Base-by-base conservation (phyloP, 2,329 filamentous ascomycete species). In the Fusarium devonianum region DNA sequence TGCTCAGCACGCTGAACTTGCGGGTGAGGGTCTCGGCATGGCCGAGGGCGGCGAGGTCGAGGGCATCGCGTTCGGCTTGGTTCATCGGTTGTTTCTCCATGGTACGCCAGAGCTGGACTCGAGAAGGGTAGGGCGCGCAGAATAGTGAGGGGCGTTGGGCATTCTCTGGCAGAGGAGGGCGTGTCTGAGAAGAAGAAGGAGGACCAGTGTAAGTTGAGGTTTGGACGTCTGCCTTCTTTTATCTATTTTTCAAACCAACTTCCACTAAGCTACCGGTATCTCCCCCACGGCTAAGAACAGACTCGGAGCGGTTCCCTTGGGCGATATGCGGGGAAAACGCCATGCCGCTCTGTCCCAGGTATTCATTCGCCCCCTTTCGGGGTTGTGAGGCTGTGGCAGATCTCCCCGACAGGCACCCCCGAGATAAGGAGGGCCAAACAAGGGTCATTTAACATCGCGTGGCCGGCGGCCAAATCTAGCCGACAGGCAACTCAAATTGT, bases 1-100 rank as follows among this genome's bases (percentile, higher is more conserved):
- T 82, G 67, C 78, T 81, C 73, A 74, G 74, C 4, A 75, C 67
- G 62, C 74, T 75, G 64, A 84, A 84, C 57, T 82, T 75, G 33
- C 73, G 72, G 5, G 65, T 59, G 23, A 76, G 70, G 4, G 58
- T 65, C 56, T 75, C 68, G 23, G 59, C 63, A 42, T 75, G 73
- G 42, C 73, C 73, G 12, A 75, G 58, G 19, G 66, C 68, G 21
- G 73, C 73, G 38, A 75, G 71, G 44, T 74, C 71, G 17, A 60
- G 47, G 17, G 56, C 56, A 40, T 59, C 56, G 25, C 47, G 52
- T 19, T 59, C 56, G 21, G 56, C 56, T n/a, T 59, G 56, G 18
- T 60, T 59, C 56, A 59, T 60, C 45, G 38, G 48, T 34, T 30
- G 5, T 57, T 59, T 60, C 42, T 59, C 56, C 56, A 59, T 59